These are phyloP conservation scores for Lasiosphaeria ovina DNA, from an alignment of 495 filamentous ascomycete genomes.

Conservation along the genomic window DNA sequence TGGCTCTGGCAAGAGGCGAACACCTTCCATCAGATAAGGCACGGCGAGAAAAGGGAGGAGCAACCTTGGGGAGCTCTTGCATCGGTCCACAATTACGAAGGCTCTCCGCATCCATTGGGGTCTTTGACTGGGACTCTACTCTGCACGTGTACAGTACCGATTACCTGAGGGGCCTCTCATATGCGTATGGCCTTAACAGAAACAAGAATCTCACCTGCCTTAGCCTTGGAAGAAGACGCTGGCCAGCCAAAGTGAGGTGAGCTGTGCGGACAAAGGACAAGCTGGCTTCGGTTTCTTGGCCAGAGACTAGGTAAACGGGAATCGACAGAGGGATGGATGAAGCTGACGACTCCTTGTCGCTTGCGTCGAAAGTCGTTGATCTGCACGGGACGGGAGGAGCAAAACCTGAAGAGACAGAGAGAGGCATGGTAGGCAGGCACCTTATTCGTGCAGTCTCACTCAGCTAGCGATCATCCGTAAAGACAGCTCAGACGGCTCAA, in stretches of 20 bases:
- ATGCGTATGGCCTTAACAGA: not conserved
- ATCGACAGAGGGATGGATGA: not conserved
- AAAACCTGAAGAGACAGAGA: not conserved
- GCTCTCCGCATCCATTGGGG: constrained; percentile 5
- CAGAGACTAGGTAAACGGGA: not conserved
- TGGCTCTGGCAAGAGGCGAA: not conserved
- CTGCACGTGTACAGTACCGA: not conserved
- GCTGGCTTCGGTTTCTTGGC: not conserved
- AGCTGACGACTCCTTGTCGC: not conserved
- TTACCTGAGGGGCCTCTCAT: not conserved
- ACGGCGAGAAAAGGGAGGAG: not conserved
- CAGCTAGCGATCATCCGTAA: not conserved
- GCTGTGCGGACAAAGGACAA: not conserved
- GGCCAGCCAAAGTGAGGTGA: not conserved
- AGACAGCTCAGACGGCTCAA: not conserved
- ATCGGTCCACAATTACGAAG: constrained; percentile 13
- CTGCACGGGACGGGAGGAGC: not conserved
- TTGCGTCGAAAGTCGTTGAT: not conserved
- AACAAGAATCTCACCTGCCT: not conserved
- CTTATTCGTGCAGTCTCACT: not conserved
- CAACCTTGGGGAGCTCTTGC: not conserved
- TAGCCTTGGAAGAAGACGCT: too few species aligned
- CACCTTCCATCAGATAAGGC: not conserved
- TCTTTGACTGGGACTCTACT: not conserved
- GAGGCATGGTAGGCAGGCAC: too few species aligned